Base-by-base conservation (phyloP, 2,329 filamentous ascomycete species). In the Hypoxylon sp. region DNA sequence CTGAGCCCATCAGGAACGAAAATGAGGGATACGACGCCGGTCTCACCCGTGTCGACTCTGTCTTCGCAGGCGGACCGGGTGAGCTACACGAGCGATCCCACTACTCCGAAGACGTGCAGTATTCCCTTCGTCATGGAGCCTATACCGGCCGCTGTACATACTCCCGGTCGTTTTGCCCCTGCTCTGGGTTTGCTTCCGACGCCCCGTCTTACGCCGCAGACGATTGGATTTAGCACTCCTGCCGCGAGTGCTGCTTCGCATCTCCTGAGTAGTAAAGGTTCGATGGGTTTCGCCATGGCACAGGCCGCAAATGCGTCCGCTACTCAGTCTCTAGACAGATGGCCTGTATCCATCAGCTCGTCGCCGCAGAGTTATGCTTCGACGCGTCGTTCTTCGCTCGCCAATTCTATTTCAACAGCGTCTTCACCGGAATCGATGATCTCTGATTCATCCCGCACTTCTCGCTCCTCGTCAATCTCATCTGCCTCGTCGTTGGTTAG, bases 361-460 rank as follows among this genome's bases (percentile, higher is more conserved):
- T 86, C 85, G 17, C 84, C 84, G 21, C 78, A 80, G 66, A 77
- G 75, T 64, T 80, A 81, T 66, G 69, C 76, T 47, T 75, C 78
- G 2, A 74, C 77, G 31, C 85, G 85, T 58, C 84, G 85, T 60
- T 86, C 85, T 11, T 88, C 85, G 13, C 81, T 88, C 58, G 85
- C 84, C 70, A 86, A 81, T 69, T 86, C 85, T 15, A 77, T 85
- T 65, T 88, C 85, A 21, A 83, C 83, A 24, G 81, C 82, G 27
- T 88, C 86, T 57, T 88, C 86, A 23, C 86, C 86, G 61, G 85
- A 88, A 69, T 88, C 86, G 52, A 88, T 88, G 85, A 75, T 88
- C 41, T 88, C 86, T 57, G 86, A 88, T 69, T 77, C 79, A 55
- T 87, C 82, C 56, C 81, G 81, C 60, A 80, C 84, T 62, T 88